Evolutionary conservation across 2,329 filamentous ascomycete genomes (phyloP).

Genomic region (Cordyceps fumosorosea): DNA sequence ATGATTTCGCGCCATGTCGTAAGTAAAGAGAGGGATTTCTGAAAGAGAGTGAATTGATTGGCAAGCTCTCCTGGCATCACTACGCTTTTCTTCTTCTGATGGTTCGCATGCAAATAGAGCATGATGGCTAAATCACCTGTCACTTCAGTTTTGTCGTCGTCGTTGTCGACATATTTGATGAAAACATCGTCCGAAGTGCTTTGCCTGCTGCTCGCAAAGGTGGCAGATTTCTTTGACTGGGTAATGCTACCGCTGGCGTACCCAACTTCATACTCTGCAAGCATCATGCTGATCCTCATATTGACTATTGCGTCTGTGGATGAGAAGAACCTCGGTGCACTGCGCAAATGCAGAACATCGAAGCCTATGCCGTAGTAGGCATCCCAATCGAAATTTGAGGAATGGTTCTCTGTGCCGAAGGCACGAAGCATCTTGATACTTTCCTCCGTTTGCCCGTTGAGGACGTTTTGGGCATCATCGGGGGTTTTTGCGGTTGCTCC

Average conservation of each 20-base stretch:
- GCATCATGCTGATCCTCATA: slow-evolving; percentile 42
- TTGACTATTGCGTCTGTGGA: slow-evolving; percentile 43
- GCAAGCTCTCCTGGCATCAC: slow-evolving; percentile 27
- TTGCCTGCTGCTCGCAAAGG: not conserved
- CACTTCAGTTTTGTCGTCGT: slow-evolving; percentile 38
- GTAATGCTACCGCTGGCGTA: slow-evolving; percentile 41
- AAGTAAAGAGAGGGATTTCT: slow-evolving; percentile 27
- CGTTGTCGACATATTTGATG: slow-evolving; percentile 51
- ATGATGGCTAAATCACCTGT: slow-evolving; percentile 48
- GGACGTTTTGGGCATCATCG: slow-evolving; percentile 52
- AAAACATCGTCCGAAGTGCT: slow-evolving; percentile 19
- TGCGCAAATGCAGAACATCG: slow-evolving; percentile 67
- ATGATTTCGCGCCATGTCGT: not conserved
- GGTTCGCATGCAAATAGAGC: slow-evolving; percentile 53
- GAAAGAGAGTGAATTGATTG: slow-evolving; percentile 34
- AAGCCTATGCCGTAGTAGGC: slow-evolving; percentile 71
- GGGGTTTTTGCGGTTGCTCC: slow-evolving; percentile 67
- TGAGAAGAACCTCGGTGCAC: slow-evolving; percentile 43
- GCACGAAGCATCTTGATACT: slow-evolving; percentile 65
- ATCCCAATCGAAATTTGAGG: slow-evolving; percentile 66
- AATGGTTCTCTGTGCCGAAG: slow-evolving; percentile 81
- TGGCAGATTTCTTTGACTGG: slow-evolving; percentile 16
- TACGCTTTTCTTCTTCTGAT: slow-evolving; percentile 29
- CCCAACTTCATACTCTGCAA: slow-evolving; percentile 40
- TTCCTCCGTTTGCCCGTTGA: slow-evolving; percentile 62